Percentiles rank a stretch among this genome's conserved stretches.
phyloP scores from a whole-genome alignment of 306 rosid species.

The Trifolium dubium region DNA sequence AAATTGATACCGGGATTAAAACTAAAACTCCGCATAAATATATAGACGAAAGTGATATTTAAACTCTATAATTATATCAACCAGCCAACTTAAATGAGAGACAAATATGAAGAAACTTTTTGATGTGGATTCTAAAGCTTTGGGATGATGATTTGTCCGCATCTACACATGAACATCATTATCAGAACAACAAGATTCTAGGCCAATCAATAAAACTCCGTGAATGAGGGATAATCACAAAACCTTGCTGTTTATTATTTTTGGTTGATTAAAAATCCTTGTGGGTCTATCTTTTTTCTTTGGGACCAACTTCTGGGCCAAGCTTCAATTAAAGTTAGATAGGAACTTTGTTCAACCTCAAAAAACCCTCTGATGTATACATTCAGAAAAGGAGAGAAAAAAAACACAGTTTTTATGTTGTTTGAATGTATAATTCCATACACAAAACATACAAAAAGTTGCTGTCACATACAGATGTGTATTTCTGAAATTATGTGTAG shows the following conservation, averaged over 20 bases:
- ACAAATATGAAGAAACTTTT: conserved; percentile 30
- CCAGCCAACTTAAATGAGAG: conserved; percentile 9
- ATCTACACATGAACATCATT: conserved; percentile 22
- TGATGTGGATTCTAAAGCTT: conserved; percentile 39
- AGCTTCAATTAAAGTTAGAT: background rate
- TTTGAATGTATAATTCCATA: too few relatives aligned
- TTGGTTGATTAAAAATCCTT: conserved; percentile 1
- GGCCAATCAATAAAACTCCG: conserved; percentile 41
- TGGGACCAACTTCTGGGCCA: conserved; percentile 10
- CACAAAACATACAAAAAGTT: too few relatives aligned
- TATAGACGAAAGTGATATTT: too few relatives aligned
- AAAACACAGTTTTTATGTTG: too few relatives aligned
- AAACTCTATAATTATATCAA: background rate
- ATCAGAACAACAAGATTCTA: conserved; percentile 18
- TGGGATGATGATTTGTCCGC: conserved; percentile 40
- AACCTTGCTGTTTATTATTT: conserved; percentile 1
- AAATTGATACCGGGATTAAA: too few relatives aligned
- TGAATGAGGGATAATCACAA: conserved; percentile 41
- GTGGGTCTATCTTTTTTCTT: background rate
- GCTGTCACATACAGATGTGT: too few relatives aligned
- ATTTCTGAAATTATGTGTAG: too few relatives aligned
- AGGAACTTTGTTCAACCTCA: background rate
- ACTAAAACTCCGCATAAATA: too few relatives aligned
- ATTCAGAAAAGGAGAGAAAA: too few relatives aligned
- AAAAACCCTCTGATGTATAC: background rate